A percentile compares a stretch with the other conserved stretches of the same genome.
These are phyloP conservation scores for Mycogone perniciosa DNA, from an alignment of 2,329 filamentous ascomycete genomes.

Conservation along the genomic window DNA sequence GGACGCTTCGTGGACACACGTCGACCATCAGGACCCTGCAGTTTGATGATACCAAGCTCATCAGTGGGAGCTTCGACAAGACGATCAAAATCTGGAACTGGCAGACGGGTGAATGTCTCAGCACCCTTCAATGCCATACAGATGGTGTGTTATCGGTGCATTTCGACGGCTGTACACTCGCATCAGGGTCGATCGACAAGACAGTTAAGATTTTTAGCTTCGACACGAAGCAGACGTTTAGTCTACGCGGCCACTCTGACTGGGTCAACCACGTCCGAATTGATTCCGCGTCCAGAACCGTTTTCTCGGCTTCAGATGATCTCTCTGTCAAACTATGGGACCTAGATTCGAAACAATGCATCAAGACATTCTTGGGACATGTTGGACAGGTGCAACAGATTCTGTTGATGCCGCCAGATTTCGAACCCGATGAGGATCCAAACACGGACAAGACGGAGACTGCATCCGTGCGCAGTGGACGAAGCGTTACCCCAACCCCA, in stretches of 20 bases:
- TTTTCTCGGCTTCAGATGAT: slow-evolving; percentile 92
- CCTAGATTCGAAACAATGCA: slow-evolving; percentile 72
- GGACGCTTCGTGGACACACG: slow-evolving; percentile 78
- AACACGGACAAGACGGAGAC: slow-evolving; percentile 49
- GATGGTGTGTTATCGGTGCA: slow-evolving; percentile 82
- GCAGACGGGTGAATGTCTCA: slow-evolving; percentile 81
- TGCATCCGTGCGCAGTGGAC: slow-evolving; percentile 42
- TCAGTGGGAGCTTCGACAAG: slow-evolving; percentile 81
- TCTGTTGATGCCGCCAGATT: slow-evolving; percentile 74
- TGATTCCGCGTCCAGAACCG: slow-evolving; percentile 71
- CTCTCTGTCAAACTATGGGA: slow-evolving; percentile 91
- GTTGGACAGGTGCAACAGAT: slow-evolving; percentile 95
- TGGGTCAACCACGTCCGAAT: slow-evolving; percentile 97
- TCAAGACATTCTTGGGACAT: slow-evolving; percentile 76
- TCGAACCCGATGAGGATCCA: slow-evolving; percentile 70
- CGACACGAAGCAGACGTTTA: slow-evolving; percentile 71
- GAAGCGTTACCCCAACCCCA: slow-evolving; percentile 36
- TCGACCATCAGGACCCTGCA: slow-evolving; percentile 82
- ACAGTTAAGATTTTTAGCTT: slow-evolving; percentile 93
- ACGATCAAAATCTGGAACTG: slow-evolving; percentile 96
- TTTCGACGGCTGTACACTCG: slow-evolving; percentile 77
- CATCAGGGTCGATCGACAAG: slow-evolving; percentile 82
- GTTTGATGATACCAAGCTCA: slow-evolving; percentile 86
- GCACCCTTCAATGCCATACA: slow-evolving; percentile 71
- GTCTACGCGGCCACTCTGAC: slow-evolving; percentile 77